Evolutionary conservation across 805 yeast genomes (phyloP), one percentile per base, ranked within the genome.

Genomic region (Debaryomyces hansenii): DNA sequence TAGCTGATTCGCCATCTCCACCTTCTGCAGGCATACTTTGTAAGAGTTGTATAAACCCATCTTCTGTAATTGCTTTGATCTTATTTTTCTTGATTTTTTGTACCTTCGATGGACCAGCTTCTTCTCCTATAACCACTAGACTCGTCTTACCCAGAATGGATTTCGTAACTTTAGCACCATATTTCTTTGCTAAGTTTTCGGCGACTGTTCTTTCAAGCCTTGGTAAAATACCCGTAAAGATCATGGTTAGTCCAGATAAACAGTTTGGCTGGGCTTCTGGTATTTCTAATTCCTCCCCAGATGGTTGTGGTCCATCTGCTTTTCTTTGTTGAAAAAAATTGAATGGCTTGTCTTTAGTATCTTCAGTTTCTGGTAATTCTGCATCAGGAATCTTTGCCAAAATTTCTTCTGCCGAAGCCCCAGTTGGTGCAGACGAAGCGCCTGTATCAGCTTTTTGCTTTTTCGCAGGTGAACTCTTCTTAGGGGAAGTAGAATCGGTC

Each of bases 31-130:
- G 98, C 94, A 92, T 87, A 5, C 82, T 78, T 18, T 72, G 57
- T 39, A 94, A 74, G 52, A 94, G 72, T 52, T 83, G 82, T 35
- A 87, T 66, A 55, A 94, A 90, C 0, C 98, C 98, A 9, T 80
- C 87, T 64, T 94, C 96, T 57, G 82, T 84, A 49, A 92, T 85
- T 35, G 95, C 90, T 65, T 91, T 91, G 45, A 89, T 81, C 6
- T 80, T 77, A 52, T 84, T 71, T 43, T 82, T 79, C 56, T 81
- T 84, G 53, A 95, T 92, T 58, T 84, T 88, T 56, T 81, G 80
- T 37, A 94, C 82, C 65, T 94, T 94, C n/a, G 90, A 83, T 2
- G 98, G 97, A 0, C 99, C 99, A 2, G 99, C 98, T 54, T 94
- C 97, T 43, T 79, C 90, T 6, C 99, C 99, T 27, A 94, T 74